These are phyloP conservation scores for Ogataea nitratoaversa DNA, from an alignment of 805 yeast genomes.

Conservation along the genomic window DNA sequence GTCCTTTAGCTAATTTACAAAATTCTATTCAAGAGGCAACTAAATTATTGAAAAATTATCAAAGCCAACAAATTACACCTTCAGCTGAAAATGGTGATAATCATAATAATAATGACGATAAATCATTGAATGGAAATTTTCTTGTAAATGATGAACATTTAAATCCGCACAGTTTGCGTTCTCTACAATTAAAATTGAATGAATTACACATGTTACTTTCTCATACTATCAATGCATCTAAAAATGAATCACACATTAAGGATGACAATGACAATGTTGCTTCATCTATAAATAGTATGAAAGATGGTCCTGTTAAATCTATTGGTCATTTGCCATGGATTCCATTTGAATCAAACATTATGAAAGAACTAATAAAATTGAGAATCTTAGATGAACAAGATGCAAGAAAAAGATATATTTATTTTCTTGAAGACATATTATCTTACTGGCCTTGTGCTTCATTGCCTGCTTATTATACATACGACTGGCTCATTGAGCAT, in stretches of 20 bases:
- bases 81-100: slow-evolving; percentile 7
- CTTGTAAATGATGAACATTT: slow-evolving; percentile 16
- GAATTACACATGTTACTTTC: slow-evolving; percentile 30
- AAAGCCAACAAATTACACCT: slow-evolving; percentile 13
- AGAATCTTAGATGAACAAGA: slow-evolving; percentile 33
- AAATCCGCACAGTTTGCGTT: slow-evolving; percentile 16
- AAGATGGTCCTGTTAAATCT: slow-evolving; percentile 31
- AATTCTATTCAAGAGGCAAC: slow-evolving; percentile 24
- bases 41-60: slow-evolving; percentile 21
- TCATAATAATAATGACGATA: slow-evolving; percentile 5
- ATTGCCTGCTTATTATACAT: slow-evolving; percentile 34
- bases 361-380: slow-evolving; percentile 35
- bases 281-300: slow-evolving; percentile 33
- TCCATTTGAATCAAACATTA: slow-evolving; percentile 32
- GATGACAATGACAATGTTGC: slow-evolving; percentile 16
- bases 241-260: slow-evolving; percentile 4
- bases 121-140: too few relatives aligned
- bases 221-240: slow-evolving; percentile 21
- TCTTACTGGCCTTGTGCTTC: slow-evolving; percentile 47
- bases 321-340: slow-evolving; percentile 34
- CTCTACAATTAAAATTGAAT: slow-evolving; percentile 27
- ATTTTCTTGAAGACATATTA: slow-evolving; percentile 36
- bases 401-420: slow-evolving; percentile 31
- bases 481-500: slow-evolving; percentile 36
- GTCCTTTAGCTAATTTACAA: slow-evolving; percentile 26